These are phyloP conservation scores for Microsporum canis DNA, from an alignment of 2,329 filamentous ascomycete species.

Conservation along the genomic window DNA sequence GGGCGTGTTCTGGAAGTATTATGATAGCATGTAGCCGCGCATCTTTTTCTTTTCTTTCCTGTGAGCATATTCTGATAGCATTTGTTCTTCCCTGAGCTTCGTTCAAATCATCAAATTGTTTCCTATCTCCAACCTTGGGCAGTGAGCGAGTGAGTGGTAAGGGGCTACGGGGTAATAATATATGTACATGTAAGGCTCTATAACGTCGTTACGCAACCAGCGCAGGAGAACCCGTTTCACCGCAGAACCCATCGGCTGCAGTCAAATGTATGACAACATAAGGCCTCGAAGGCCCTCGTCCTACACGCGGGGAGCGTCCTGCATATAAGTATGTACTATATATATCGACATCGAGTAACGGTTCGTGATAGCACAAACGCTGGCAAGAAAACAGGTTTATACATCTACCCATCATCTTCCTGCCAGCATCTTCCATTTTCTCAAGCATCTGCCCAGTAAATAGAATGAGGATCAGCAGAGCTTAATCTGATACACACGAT, in stretches of 20 bases:
- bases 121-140: too few relatives aligned
- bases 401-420: background rate
- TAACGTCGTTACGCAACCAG: background rate
- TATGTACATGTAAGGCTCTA: background rate
- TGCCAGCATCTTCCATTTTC: background rate
- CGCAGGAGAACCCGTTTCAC: background rate
- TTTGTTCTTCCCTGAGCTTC: background rate
- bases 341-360: background rate
- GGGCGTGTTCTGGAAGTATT: conserved; percentile 86
- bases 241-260: background rate
- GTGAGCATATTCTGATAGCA: background rate
- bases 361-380: too few relatives aligned
- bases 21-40: conserved; percentile 33
- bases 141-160: too few relatives aligned
- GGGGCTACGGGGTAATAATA: background rate
- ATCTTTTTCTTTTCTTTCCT: background rate
- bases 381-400: too few relatives aligned
- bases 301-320: too few relatives aligned
- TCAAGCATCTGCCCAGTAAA: background rate
- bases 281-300: background rate
- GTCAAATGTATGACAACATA: background rate
- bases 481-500: background rate
- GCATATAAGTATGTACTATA: background rate
- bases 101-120: too few relatives aligned
- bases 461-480: background rate